phyloP scores from a whole-genome alignment of 2,329 filamentous ascomycete species.

The Fusarium xyrophilum region DNA sequence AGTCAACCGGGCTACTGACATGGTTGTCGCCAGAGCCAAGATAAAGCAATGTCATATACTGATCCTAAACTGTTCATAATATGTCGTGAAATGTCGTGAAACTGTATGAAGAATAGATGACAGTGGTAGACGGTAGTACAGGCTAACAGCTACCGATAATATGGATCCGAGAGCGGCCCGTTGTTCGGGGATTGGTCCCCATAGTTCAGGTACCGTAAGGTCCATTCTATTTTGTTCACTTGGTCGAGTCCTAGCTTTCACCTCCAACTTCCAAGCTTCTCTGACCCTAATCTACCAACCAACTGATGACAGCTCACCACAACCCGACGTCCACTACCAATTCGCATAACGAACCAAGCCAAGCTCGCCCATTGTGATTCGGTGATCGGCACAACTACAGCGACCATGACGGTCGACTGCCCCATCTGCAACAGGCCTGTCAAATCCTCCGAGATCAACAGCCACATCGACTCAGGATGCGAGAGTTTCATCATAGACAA shows the following conservation, averaged over 20 bases:
- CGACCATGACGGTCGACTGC: slow-evolving; percentile 67
- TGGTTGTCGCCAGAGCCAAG: not conserved
- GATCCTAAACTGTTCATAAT: not conserved
- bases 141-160: slow-evolving; percentile 12
- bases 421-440: slow-evolving; percentile 82
- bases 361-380: not conserved
- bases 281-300: not conserved
- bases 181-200: slow-evolving; percentile 26
- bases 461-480: slow-evolving; percentile 88
- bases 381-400: not conserved
- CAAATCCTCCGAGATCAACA: slow-evolving; percentile 79
- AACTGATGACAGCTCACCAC: not conserved
- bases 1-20: not conserved
- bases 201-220: not conserved
- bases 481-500: slow-evolving; percentile 68
- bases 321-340: not conserved
- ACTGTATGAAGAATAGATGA: not conserved
- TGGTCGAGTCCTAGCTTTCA: not conserved
- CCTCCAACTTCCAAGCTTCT: slow-evolving; percentile 4
- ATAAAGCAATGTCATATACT: not conserved
- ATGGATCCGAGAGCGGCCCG: slow-evolving; percentile 35
- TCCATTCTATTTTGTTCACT: slow-evolving; percentile 21
- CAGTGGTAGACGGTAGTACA: not conserved
- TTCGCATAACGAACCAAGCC: not conserved
- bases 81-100: not conserved